Evolutionary conservation across 257 asterid genomes (phyloP), one percentile per base, ranked within the genome.

Genomic region (Avicennia marina): DNA sequence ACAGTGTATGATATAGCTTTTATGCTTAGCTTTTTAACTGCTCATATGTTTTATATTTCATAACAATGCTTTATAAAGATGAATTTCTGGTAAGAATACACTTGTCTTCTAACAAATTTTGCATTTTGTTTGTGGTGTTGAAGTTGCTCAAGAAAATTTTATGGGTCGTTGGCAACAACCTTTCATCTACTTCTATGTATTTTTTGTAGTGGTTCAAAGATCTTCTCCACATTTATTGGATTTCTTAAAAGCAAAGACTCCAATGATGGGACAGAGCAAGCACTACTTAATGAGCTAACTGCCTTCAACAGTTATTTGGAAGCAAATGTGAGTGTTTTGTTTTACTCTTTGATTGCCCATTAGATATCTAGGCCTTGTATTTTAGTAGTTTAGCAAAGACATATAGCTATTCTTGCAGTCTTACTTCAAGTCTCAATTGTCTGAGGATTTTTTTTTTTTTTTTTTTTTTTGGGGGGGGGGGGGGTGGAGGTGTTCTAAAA

Each of bases 231-330:
- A 41, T 91, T 86, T 75, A 64, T 88, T 77, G 97, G 82, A n/a
- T 85, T 91, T 47, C 86, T 91, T 59, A 91, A 80, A 74, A 91
- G 98, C 94, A 88, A 91, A 69, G 95, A 88, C 64, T 21, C 95
- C 21, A 74, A 48, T 63, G 98, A 89, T 71, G 95, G 94, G 69
- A 75, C 95, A 15, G 95, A 86, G 84, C 79, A 78, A 77, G 83
- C 94, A 39, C 75, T 93, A 62, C 83, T 86, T 19, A 55, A 70
- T 60, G 97, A 93, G 78, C 79, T 93, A 70, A 69, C 75, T 53
- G 88, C 79, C 47, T 76, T 88, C 70, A 72, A 86, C 72, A 78
- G 72, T 67, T 78, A 86, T 72, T 78, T 93, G 27, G 75, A 81
- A 75, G 82, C 78, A 57, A 80, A 86, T 78, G 97, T 93, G 58